Conservation (phyloP, 2,329 filamentous ascomycete genomes). For the Cercospora sp. region DNA sequence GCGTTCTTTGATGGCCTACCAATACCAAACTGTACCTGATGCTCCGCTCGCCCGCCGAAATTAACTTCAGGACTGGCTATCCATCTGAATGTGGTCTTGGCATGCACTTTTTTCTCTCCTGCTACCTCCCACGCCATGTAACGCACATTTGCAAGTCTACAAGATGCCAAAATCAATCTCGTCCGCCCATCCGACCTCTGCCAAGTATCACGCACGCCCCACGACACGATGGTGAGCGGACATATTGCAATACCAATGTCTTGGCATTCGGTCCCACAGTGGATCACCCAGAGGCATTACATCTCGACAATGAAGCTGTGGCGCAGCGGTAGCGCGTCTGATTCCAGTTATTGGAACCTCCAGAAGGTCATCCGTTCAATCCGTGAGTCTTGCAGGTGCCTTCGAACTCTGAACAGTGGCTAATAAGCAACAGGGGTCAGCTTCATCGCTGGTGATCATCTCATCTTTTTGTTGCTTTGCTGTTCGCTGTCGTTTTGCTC, state of each 20-base stretch:
- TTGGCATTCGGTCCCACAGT: neutral
- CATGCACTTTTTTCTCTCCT: neutral
- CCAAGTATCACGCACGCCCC: neutral
- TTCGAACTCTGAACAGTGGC: neutral
- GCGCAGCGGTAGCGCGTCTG: slow-evolving; percentile 24
- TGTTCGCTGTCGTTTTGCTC: neutral
- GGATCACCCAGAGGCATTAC: neutral
- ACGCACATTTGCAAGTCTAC: neutral
- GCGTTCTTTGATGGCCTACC: neutral
- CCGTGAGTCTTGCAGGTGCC: slow-evolving; percentile 2
- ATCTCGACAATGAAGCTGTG: slow-evolving; percentile 10
- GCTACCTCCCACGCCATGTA: neutral
- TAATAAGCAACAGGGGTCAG: slow-evolving; percentile 13
- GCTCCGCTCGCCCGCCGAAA: neutral
- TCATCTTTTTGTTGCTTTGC: neutral
- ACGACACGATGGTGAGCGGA: neutral
- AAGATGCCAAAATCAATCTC: neutral
- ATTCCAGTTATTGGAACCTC: slow-evolving; percentile 28
- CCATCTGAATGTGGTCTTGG: neutral
- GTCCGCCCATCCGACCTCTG: neutral
- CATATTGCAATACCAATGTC: neutral
- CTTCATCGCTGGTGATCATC: slow-evolving; percentile 19
- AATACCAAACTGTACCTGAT: neutral
- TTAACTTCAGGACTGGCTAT: neutral
- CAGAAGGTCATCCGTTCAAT: slow-evolving; percentile 29